Evolutionary conservation across 139 green algal genomes (phyloP), one percentile per base, ranked within the genome.

Genomic region (Micractinium conductrix): DNA sequence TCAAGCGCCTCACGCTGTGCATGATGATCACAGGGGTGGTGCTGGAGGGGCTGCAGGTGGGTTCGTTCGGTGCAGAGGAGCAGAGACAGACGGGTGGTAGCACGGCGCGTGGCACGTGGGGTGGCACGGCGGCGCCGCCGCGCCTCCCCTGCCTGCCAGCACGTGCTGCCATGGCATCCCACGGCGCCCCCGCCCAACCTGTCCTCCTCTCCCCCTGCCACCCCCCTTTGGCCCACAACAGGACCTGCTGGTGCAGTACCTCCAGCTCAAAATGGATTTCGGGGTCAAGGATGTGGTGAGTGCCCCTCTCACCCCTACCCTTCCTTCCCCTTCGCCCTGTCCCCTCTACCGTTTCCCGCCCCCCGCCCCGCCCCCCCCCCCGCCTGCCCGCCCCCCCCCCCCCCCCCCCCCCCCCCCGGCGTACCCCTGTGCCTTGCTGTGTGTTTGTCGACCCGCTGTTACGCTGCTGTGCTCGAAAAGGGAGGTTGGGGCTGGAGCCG

Each of bases 161-260:
- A n/a, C n/a, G n/a, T n/a, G n/a, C n/a, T n/a, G n/a, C n/a, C n/a
- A n/a, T n/a, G n/a, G n/a, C n/a, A n/a, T n/a, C n/a, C n/a, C n/a
- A n/a, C n/a, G n/a, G n/a, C n/a, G n/a, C n/a, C n/a, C n/a, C n/a
- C n/a, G n/a, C n/a, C n/a, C n/a, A n/a, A n/a, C n/a, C n/a, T n/a
- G n/a, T n/a, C n/a, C n/a, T n/a, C n/a, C n/a, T n/a, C n/a, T n/a
- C n/a, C n/a, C n/a, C n/a, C n/a, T n/a, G n/a, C n/a, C n/a, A n/a
- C n/a, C n/a, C n/a, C n/a, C n/a, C n/a, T n/a, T n/a, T n/a, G n/a
- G n/a, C n/a, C n/a, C n/a, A n/a, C n/a, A n/a, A n/a, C n/a, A n/a
- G 40, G 94, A 95, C 80, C 85, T 96, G 71, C 79, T 97, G 33
- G 79, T 94, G 19, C 94, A 97, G 87, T 97, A 97, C 88, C 87